Base-by-base conservation (phyloP, 2,329 filamentous ascomycete genomes). In the Neospermospora avenae region DNA sequence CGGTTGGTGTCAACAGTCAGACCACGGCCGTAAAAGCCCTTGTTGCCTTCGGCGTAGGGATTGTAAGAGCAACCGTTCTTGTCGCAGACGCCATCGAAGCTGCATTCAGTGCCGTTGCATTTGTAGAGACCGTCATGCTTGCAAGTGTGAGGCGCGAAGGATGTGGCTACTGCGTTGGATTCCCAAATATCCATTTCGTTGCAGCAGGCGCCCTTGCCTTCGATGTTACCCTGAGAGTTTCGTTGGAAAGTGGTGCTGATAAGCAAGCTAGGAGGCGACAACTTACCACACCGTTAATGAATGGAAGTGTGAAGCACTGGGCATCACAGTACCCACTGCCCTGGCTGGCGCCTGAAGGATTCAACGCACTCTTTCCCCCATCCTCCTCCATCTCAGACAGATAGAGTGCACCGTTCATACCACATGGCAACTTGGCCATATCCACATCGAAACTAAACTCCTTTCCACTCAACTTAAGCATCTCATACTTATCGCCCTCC, bases 361-460 rank as follows among this genome's bases (percentile, higher is more conserved):
- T 85, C 67, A 80, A 82, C 68, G 77, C 77, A 62, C 75, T 70
- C 65, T 78, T 63, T 48, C 85, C 86, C 66, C 88, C 87, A 65
- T 86, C 82, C 5, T 78, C 76, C 25, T 83, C 79, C 85, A 89
- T 89, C 69, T 82, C 77, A 22, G 82, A 76, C 48, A 88, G 79
- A 76, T 90, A 90, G 45, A 90, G 76, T 46, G 87, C 87, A 58
- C 87, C 87, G 75, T 91, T 90, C 61, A 91, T 76, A 64, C 88
- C 88, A 70, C 88, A 91, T 62, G 83, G 82, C 25, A 89, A 77
- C 66, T 81, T 81, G 35, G 86, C 88, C 41, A 88, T 82, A 71
- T 91, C 88, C 35, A 89, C 87, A 59, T 89, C 86, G 63, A 90
- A 89, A 59, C 85, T 85, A 75, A 91, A 85, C 68, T 84, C 85